Base-by-base conservation (phyloP, 345 rosid genomes). In the Aquilaria yunnanensis region DNA sequence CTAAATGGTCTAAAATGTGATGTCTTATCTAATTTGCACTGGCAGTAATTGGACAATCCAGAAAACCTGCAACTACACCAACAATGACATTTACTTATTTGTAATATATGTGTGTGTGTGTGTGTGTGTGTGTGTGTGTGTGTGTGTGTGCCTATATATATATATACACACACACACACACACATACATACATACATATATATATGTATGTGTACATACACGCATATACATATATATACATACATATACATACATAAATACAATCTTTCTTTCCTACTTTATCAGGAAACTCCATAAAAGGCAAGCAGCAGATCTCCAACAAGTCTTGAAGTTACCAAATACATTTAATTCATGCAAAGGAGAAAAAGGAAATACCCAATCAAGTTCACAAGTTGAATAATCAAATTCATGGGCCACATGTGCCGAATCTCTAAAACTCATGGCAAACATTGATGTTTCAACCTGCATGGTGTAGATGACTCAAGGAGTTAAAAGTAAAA, bases 371-470 rank as follows among this genome's bases (percentile, higher is more conserved):
- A 55, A 47, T 86, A 86, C 94, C 96, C 37, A 47, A 72, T 85
- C 66, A 10, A 67, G 70, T 73, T 76, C 76, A 65, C 96, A 90
- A 65, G 75, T 72, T 62, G 90, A 75, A 29, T 82, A 72, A 74
- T 82, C 96, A 56, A 90, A 80, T 76, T 86, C 92, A 46, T 82
- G 73, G 61, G 92, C 94, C 65, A 83, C 52, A 3, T 74, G 62
- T 66, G 77, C 41, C 46, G 81, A 78, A 56, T 74, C 72, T 78
- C 79, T 90, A 56, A 86, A 81, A 74, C 87, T 86, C 98, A 88
- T 90, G 47, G 94, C 92, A 75, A 90, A 93, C 56, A 89, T 75
- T 57, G 96, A 68, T 49, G 98, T 90, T 77, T 93, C 97, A 77
- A 93, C 96, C 98, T 90, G 80, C 73, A 79, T 12, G 31, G 66